A percentile compares a stretch with the other conserved stretches of the same genome.
Evolutionary conservation across 768 basidiomycete genomes (phyloP).

Genomic region (Collybia nuda): DNA sequence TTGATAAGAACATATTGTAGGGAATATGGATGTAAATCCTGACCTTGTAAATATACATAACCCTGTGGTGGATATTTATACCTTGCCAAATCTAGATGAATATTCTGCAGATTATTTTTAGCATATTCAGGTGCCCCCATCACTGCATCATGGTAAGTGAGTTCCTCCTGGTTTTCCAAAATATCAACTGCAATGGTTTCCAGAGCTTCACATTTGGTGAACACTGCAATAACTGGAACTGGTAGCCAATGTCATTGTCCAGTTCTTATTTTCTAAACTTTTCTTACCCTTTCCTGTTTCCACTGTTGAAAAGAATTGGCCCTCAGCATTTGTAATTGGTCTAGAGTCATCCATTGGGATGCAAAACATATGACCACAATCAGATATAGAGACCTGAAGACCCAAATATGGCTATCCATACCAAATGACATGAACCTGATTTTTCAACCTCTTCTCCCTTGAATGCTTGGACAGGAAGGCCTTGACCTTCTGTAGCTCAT

Average conservation of each 20-base stretch:
- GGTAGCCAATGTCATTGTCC: not conserved
- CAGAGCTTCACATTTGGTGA: slow-evolving; percentile 36
- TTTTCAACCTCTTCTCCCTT: slow-evolving; percentile 7
- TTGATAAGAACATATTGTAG: too few relatives aligned
- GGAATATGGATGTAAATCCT: too few relatives aligned
- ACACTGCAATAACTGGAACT: slow-evolving; percentile 39
- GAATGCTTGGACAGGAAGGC: slow-evolving; percentile 27
- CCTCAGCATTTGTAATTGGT: slow-evolving; percentile 24
- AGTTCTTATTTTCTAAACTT: not conserved
- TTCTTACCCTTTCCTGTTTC: slow-evolving; percentile 21
- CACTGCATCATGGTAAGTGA: not conserved
- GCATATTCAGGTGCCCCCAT: slow-evolving; percentile 6
- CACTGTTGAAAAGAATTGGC: slow-evolving; percentile 26
- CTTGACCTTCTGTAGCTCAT: slow-evolving; percentile 26
- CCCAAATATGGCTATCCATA: too few relatives aligned
- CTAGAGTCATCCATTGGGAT: slow-evolving; percentile 25
- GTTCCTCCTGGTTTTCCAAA: too few relatives aligned
- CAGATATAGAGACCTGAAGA: not conserved
- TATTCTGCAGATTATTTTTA: slow-evolving; percentile 15
- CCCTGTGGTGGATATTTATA: slow-evolving; percentile 14
- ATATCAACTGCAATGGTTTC: slow-evolving; percentile 9
- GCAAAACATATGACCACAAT: slow-evolving; percentile 32
- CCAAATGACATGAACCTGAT: slow-evolving; percentile 41
- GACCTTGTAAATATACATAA: slow-evolving; percentile 4
- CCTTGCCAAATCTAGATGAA: slow-evolving; percentile 5